Conservation (phyloP, 164 flowering plant genomes). For the Nymphaea thermarum region DNA sequence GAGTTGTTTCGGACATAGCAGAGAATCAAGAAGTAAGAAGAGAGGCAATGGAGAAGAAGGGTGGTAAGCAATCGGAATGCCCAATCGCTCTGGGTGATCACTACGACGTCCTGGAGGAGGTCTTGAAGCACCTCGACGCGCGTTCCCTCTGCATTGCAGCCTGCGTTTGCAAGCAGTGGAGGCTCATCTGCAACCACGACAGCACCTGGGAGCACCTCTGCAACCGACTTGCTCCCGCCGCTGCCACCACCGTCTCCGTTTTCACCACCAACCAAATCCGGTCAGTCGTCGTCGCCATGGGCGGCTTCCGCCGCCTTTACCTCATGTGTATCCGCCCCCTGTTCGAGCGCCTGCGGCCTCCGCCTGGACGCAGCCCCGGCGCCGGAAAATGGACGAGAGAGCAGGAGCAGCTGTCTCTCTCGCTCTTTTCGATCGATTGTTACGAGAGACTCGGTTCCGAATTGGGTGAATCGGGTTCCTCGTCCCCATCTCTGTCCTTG, state of each 20-base stretch:
- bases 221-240: slow-evolving; percentile 40
- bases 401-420: slow-evolving; percentile 62
- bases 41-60: not conserved
- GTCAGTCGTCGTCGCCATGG: slow-evolving; percentile 62
- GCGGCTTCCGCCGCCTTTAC: slow-evolving; percentile 67
- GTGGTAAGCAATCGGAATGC: not conserved
- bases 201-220: slow-evolving; percentile 82
- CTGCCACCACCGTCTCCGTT: slow-evolving; percentile 9
- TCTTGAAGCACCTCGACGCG: slow-evolving; percentile 69
- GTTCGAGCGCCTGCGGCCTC: slow-evolving; percentile 29
- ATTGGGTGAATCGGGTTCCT: not conserved
- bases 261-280: slow-evolving; percentile 10
- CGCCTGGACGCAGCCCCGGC: slow-evolving; percentile 10
- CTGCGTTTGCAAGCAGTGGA: slow-evolving; percentile 82
- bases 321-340: slow-evolving; percentile 54
- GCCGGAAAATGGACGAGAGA: slow-evolving; percentile 29
- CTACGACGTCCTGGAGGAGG: slow-evolving; percentile 51
- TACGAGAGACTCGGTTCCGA: slow-evolving; percentile 49
- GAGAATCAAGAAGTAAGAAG: not conserved
- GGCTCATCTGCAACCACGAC: slow-evolving; percentile 46
- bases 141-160: slow-evolving; percentile 65
- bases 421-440: slow-evolving; percentile 70
- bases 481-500: not conserved
- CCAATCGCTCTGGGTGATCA: slow-evolving; percentile 25
- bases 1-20: no score